These are phyloP conservation scores for Pisolithus sp. DNA, from an alignment of 768 basidiomycete species.

Conservation along the genomic window DNA sequence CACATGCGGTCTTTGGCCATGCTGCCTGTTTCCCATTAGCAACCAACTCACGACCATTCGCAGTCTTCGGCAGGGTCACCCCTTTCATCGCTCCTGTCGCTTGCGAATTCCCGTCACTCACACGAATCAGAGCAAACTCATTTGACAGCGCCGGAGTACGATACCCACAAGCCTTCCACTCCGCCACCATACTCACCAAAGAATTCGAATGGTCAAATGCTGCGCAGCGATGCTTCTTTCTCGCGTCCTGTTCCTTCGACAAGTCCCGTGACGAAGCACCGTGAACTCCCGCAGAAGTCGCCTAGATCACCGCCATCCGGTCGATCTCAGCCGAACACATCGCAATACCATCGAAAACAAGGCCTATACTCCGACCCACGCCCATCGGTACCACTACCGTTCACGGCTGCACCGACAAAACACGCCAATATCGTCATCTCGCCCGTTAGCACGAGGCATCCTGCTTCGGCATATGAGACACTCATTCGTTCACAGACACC, in stretches of 20 bases:
- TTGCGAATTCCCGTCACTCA: slow-evolving; percentile 19
- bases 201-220: not conserved
- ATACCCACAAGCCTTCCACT: slow-evolving; percentile 4
- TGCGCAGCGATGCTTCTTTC: slow-evolving; percentile 6
- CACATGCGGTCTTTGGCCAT: not conserved
- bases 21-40: not conserved
- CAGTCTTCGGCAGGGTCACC: slow-evolving; percentile 23
- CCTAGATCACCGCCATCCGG: slow-evolving; percentile 10
- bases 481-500: slow-evolving; percentile 5
- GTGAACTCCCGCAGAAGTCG: slow-evolving; percentile 6
- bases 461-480: slow-evolving; percentile 7
- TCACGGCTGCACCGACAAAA: slow-evolving; percentile 23
- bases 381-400: slow-evolving; percentile 24
- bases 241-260: slow-evolving; percentile 11
- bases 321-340: slow-evolving; percentile 18
- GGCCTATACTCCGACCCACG: slow-evolving; percentile 3
- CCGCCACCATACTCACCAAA: slow-evolving; percentile 3
- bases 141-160: slow-evolving; percentile 17
- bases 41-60: not conserved
- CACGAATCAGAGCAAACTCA: slow-evolving; percentile 23
- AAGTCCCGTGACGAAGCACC: slow-evolving; percentile 6
- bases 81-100: slow-evolving; percentile 25
- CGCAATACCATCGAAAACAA: slow-evolving; percentile 12
- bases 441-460: slow-evolving; percentile 15
- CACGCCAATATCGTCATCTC: slow-evolving; percentile 16